Evolutionary conservation across 345 rosid genomes (phyloP).

Genomic region (Linum usitatissimum): DNA sequence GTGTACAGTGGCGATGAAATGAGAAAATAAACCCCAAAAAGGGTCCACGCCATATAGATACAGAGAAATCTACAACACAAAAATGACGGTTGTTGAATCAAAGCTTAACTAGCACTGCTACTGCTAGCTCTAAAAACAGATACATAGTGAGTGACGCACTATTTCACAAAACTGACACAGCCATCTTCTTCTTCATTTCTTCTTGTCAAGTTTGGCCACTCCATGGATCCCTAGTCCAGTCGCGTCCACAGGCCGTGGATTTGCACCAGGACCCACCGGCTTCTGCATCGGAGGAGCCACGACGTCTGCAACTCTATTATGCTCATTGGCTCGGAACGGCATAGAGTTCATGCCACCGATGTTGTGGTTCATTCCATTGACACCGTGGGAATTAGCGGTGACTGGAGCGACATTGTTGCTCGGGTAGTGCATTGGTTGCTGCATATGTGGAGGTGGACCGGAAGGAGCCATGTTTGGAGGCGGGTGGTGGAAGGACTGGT

Average conservation of each 20-base stretch:
- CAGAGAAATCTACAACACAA: too few species aligned
- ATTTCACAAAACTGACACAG: not conserved
- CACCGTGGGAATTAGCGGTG: constrained; percentile 8
- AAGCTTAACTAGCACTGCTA: too few species aligned
- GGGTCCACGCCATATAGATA: too few species aligned
- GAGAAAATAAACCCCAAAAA: too few species aligned
- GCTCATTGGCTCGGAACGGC: constrained; percentile 14
- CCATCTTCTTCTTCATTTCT: constrained; percentile 10
- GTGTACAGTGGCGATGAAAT: too few species aligned
- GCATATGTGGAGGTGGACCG: constrained; percentile 12
- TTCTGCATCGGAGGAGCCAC: constrained; percentile 15
- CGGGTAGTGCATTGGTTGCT: constrained; percentile 17
- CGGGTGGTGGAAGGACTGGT: constrained; percentile 7
- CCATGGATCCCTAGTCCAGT: constrained; percentile 13
- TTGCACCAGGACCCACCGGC: constrained; percentile 8
- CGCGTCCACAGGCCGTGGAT: constrained; percentile 16
- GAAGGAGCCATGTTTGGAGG: constrained; percentile 17
- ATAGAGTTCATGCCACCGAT: constrained; percentile 15
- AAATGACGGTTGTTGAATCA: too few species aligned
- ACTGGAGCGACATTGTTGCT: not conserved
- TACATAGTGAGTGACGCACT: not conserved
- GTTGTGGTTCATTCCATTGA: constrained; percentile 7
- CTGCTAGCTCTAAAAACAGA: too few species aligned
- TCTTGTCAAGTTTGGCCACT: constrained; percentile 13
- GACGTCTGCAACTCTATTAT: constrained; percentile 7